Evolutionary conservation across 805 yeast species (phyloP).

Genomic region (Millerozyma miso): DNA sequence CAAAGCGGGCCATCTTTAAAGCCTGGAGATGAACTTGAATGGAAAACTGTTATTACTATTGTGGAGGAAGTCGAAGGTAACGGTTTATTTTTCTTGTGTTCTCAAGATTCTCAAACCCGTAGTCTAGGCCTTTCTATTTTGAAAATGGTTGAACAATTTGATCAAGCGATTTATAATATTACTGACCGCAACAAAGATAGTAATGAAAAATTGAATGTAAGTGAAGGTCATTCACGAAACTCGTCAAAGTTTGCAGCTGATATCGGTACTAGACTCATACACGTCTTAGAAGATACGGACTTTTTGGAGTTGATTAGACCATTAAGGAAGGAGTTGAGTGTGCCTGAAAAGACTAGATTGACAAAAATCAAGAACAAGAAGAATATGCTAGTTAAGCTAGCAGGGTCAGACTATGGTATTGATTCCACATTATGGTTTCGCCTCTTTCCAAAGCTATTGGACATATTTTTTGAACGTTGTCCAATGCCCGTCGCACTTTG

Average conservation of each 20-base stretch:
- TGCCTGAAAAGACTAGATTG: conserved; percentile 75
- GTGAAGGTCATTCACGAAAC: conserved; percentile 46
- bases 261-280: conserved; percentile 70
- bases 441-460: conserved; percentile 71
- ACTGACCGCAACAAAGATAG: conserved; percentile 21
- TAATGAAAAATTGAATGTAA: conserved; percentile 1
- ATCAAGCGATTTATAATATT: conserved; percentile 65
- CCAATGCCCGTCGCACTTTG: conserved; percentile 94
- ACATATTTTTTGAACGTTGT: conserved; percentile 68
- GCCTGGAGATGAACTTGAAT: conserved; percentile 59
- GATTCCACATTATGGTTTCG: conserved; percentile 97
- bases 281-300: conserved; percentile 68
- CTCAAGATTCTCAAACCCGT: conserved; percentile 76
- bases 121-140: conserved; percentile 72
- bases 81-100: conserved; percentile 85
- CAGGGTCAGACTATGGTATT: conserved; percentile 90
- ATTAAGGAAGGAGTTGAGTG: conserved; percentile 49
- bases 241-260: conserved; percentile 76
- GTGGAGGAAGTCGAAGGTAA: conserved; percentile 96
- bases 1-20: conserved; percentile 13
- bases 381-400: conserved; percentile 68
- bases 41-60: conserved; percentile 75
- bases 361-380: conserved; percentile 59
- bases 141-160: conserved; percentile 79
- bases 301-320: conserved; percentile 58